Evolutionary conservation across 768 basidiomycete genomes (phyloP), one percentile per base, ranked within the genome.

Genomic region (Zangia roseola): DNA sequence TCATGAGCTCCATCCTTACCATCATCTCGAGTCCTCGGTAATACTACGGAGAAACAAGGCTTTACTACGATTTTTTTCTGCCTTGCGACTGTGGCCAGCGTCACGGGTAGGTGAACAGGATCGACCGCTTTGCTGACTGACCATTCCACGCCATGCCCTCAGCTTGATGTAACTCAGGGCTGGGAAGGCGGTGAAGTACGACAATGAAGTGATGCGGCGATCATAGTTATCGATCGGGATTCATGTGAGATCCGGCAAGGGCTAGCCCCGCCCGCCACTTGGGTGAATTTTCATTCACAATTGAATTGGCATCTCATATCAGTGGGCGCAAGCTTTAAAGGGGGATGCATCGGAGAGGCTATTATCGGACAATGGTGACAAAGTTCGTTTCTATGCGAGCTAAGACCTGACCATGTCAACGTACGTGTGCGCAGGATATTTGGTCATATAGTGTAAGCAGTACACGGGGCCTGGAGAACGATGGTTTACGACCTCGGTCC

Each of bases 241-340:
- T 59, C 39, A 48, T 44, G 50, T 60, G 45, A 51, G 43, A 50
- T 41, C 23, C 43, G 51, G 26, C 26, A 53, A 14, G 38, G 44
- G 38, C 50, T 43, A 31, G 39, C 31, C 43, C 36, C 41, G 28
- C 51, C 45, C 54, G 38, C 55, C 47, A 23, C 55, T 47, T 47
- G 38, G 62, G 57, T 31, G 45, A 55, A 65, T 53, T 62, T 57
- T 65, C 58, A 60, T 60, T 63, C 53, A 26, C 40, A 57, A 53
- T 47, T 7, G 47, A 54, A 54, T 42, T 44, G 39, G 33, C 49
- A 49, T 57, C 49, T 51, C 49, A 47, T 55, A 53, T 62, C 45
- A 43, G 39, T 33, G 45, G 51, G 45, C 38, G 49, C 25, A 37
- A 47, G 48, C 28, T 20, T 24, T 41, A 40, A 50, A 37, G 21